Evolutionary conservation across 108 stramenopile species (phyloP).

Genomic region (Chaetoceros muelleri): DNA sequence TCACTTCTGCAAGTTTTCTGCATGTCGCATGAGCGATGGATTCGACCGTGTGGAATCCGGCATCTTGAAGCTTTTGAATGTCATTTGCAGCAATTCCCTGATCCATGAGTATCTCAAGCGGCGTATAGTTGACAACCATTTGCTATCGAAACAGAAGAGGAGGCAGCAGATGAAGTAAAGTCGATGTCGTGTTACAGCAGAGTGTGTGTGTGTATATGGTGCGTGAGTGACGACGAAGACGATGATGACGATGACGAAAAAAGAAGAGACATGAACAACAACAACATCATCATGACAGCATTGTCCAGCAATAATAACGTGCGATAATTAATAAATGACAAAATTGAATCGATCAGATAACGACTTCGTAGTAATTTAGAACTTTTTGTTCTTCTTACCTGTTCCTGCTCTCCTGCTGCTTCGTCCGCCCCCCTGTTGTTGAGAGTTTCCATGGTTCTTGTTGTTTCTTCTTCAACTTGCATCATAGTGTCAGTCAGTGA

Average conservation of each 20-base stretch:
- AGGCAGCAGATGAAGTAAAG: too few species aligned
- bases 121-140: conserved; percentile 33
- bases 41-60: conserved; percentile 96
- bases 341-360: too few species aligned
- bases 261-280: not conserved
- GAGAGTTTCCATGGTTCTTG: not conserved
- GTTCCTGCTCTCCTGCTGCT: not conserved
- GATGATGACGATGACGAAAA: not conserved
- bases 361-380: too few species aligned
- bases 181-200: too few species aligned
- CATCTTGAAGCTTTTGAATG: conserved; percentile 90
- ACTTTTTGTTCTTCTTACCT: not conserved
- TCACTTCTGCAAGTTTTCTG: conserved; percentile 92
- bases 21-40: conserved; percentile 90
- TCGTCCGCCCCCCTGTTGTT: too few species aligned
- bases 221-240: not conserved
- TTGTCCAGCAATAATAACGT: too few species aligned
- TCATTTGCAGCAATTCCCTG: conserved; percentile 95
- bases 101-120: conserved; percentile 75
- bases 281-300: not conserved
- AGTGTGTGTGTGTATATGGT: too few species aligned
- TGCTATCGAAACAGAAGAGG: too few species aligned
- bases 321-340: too few species aligned
- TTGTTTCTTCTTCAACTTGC: not conserved
- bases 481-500: conserved; percentile 1